Evolutionary conservation across 768 basidiomycete species (phyloP).

Genomic region (Rhizopogon roseolus): DNA sequence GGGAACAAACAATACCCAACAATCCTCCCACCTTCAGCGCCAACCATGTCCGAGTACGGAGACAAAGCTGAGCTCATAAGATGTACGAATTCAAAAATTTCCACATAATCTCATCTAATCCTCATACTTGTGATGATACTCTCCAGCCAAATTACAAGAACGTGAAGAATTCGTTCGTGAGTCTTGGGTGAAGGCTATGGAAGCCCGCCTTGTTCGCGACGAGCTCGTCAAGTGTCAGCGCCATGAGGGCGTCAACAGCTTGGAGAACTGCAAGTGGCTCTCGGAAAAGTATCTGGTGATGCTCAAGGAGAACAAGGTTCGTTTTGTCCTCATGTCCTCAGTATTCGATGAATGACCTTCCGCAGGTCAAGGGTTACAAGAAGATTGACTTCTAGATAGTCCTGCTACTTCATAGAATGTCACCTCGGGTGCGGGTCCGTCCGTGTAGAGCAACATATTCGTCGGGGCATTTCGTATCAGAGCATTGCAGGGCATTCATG

Average conservation of each 20-base stretch:
- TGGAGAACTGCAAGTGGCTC: conserved; percentile 84
- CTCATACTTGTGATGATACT: neutral
- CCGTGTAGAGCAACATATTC: neutral
- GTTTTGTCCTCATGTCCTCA: conserved; percentile 22
- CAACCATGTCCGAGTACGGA: conserved; percentile 23
- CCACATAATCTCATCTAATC: neutral
- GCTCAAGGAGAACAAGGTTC: conserved; percentile 76
- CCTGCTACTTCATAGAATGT: neutral
- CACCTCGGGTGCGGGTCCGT: too few relatives aligned
- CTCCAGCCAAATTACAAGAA: conserved; percentile 54
- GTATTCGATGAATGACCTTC: neutral
- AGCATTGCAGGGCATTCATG: neutral
- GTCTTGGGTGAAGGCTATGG: conserved; percentile 94
- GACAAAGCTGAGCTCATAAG: conserved; percentile 28
- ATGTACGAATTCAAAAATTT: conserved; percentile 16
- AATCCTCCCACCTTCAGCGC: conserved; percentile 1
- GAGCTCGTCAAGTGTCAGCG: conserved; percentile 88
- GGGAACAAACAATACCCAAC: neutral
- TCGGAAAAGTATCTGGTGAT: conserved; percentile 78
- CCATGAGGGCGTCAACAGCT: conserved; percentile 87
- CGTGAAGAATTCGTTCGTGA: conserved; percentile 81
- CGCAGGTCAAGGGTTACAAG: conserved; percentile 85
- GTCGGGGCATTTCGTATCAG: neutral
- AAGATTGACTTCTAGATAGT: conserved; percentile 50
- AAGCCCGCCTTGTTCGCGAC: conserved; percentile 80